Evolutionary conservation across 164 flowering plant species (phyloP), one percentile per base, ranked within the genome.

Genomic region (Cinnamomum chago): DNA sequence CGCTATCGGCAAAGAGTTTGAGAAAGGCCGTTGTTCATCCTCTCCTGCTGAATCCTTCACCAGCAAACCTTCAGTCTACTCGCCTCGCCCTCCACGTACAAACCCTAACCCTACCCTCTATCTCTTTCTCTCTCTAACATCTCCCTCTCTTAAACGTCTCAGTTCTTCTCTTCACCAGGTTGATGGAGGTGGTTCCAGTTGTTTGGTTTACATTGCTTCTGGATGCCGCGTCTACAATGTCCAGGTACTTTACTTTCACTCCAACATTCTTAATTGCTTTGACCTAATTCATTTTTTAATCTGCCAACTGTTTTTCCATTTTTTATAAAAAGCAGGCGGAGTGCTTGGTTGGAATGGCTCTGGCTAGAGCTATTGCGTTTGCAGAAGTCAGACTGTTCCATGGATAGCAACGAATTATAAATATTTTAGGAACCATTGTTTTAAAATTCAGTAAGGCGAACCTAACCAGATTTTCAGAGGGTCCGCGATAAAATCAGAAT

Each of bases 141-240:
- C 73, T 68, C 7, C 17, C 55, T 24, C 70, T 24, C 52, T 51
- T 58, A 30, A 30, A 30, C 35, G 35, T 4, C 5, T 30, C 35
- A 5, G 35, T 72, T 24, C 1, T 55, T 40, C 22, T 40, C 17
- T 30, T 67, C 22, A 13, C 20, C 86, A 91, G 95, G 86, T 79
- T 64, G 72, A 76, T 79, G 81, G 58, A 7, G 88, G 85, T 22
- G 79, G 65, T 40, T 81, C 86, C 65, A 86, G 86, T 70, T 88
- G 86, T 65, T 84, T 71, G 72, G 86, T 87, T 40, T 90, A 87
- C 85, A 75, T 92, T 11, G 94, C 97, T 65, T 92, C 97, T 50
- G 93, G 92, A 14, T 85, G 85, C 79, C 82, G 64, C 30, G 65
- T 89, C 72, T 90, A 86, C 83, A 90, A 79, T 76, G 71, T 90